A percentile compares a stretch with the other conserved stretches of the same genome.
Conservation (phyloP, 2,329 filamentous ascomycete genomes). For the Cercospora citrullina region DNA sequence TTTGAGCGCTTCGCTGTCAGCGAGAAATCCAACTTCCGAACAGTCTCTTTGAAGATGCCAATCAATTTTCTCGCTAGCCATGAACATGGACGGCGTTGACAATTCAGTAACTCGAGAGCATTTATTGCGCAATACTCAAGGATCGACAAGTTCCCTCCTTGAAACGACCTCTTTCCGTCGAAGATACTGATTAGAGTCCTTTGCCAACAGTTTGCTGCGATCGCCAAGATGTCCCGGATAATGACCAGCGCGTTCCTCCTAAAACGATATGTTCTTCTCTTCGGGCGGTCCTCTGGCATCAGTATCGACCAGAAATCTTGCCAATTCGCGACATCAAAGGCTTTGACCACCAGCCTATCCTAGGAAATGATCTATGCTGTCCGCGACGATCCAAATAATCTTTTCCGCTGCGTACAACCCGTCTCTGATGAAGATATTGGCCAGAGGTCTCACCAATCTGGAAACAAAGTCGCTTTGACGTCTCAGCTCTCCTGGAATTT, state of each 20-base stretch:
- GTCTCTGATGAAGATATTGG: not conserved
- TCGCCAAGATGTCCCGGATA: not conserved
- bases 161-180: not conserved
- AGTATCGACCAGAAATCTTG: not conserved
- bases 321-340: not conserved
- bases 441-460: not conserved
- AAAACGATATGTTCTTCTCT: not conserved
- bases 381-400: not conserved
- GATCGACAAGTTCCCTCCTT: not conserved
- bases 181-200: not conserved
- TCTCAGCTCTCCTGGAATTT: not conserved
- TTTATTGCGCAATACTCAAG: too few relatives aligned
- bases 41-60: not conserved
- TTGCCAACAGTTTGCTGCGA: too few relatives aligned
- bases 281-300: too few relatives aligned
- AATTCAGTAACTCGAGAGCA: not conserved
- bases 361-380: not conserved
- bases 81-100: not conserved
- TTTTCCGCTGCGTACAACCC: not conserved
- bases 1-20: not conserved
- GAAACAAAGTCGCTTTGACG: not conserved
- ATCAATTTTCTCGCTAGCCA: not conserved
- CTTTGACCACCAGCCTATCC: not conserved
- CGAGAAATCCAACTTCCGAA: not conserved
- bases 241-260: not conserved